Percentiles rank a stretch among this genome's conserved stretches.
Evolutionary conservation across 768 basidiomycete genomes (phyloP).

Genomic region (Tricholoma hemisulphureum): DNA sequence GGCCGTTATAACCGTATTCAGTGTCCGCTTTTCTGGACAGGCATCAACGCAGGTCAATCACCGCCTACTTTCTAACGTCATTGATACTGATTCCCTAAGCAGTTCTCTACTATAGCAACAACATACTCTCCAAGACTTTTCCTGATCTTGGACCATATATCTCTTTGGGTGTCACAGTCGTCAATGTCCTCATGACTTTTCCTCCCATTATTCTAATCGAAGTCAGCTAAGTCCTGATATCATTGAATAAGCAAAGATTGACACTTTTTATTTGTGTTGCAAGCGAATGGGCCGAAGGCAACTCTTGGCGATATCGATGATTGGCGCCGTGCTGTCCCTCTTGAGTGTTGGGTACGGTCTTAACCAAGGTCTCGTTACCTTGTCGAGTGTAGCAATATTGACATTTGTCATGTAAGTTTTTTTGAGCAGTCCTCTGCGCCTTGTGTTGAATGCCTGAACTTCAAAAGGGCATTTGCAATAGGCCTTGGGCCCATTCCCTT

Average conservation of each 20-base stretch:
- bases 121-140: conserved; percentile 77
- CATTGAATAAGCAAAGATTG: no score
- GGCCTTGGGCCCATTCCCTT: conserved; percentile 94
- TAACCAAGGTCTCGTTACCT: conserved; percentile 51
- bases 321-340: conserved; percentile 66
- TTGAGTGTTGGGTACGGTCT: conserved; percentile 69
- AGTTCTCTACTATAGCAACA: conserved; percentile 92
- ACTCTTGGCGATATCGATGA: conserved; percentile 64
- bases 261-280: conserved; percentile 4
- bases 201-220: conserved; percentile 87
- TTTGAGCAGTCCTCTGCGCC: not conserved
- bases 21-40: conserved; percentile 32
- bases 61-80: not conserved
- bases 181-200: conserved; percentile 83
- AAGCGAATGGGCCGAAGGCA: conserved; percentile 73
- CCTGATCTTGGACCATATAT: conserved; percentile 80
- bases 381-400: conserved; percentile 74
- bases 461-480: conserved; percentile 73
- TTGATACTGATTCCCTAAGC: conserved; percentile 2
- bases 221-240: conserved; percentile 39
- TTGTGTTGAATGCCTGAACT: conserved; percentile 5
- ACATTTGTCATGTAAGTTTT: conserved; percentile 73
- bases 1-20: not conserved
- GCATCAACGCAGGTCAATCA: conserved; percentile 68
- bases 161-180: conserved; percentile 78